Base-by-base conservation (phyloP, 2,329 filamentous ascomycete genomes). In the Diaporthe capsici region DNA sequence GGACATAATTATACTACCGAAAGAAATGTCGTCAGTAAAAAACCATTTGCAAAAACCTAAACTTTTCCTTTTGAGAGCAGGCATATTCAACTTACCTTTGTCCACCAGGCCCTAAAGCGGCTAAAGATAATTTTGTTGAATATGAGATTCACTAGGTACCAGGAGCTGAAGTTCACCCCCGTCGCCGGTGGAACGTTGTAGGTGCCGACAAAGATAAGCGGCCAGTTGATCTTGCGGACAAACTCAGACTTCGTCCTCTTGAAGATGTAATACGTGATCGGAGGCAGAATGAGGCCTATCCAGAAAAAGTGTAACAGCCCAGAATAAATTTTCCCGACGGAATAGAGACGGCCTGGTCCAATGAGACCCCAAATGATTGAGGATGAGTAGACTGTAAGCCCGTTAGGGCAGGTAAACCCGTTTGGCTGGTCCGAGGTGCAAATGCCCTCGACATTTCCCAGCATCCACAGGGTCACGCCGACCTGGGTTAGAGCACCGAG, bases 341-440 rank as follows among this genome's bases (percentile, higher is more conserved):
- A 86, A 80, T 88, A 89, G 2, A 89, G 82, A 20, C 88, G 83
- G 1, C 82, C 81, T 0, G 88, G 89, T 1, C 89, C 88, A 22
- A 90, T 85, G n/a, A 85, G 84, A 60, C 86, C 89, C 88, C 88
- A 89, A 74, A 89, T 85, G 20, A 89, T 82, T 0, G 85, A 86
- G 1, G 86, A 85, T 3, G 85, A 88, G 77, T 85, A 87, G 6
- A 87, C 84, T n/a, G 86, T 86, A n/a, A 86, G 84, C 10, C 86
- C 87, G 75, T 85, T 83, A 20, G 87, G 87, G 77, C 88, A 90
- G 28, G 84, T 85, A 79, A 88, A 89, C 8, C 86, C 84, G 75
- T 87, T 85, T 0, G 84, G 77, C 71, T 88, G 86, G 70, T 83
- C 82, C 1, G 78, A 75, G 20, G 80, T 78, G 78, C 87, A 88